phyloP scores from a whole-genome alignment of 495 filamentous ascomycete species.

The Talaromyces wortmannii region DNA sequence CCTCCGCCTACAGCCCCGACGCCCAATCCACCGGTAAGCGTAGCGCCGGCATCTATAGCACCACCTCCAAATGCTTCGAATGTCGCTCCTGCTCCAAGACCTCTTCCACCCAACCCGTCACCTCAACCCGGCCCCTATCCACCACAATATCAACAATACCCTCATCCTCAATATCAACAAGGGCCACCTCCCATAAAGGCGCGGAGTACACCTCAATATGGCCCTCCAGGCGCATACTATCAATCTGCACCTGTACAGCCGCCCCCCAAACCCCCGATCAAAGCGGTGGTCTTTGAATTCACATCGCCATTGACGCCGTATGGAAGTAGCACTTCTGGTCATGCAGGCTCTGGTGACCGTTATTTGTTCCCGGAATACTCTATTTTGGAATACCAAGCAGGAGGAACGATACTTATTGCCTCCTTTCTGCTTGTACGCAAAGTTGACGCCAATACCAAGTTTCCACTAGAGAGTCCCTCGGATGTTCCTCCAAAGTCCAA shows the following conservation, averaged over 20 bases:
- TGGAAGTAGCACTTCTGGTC: conserved; percentile 46
- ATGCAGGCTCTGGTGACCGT: conserved; percentile 70
- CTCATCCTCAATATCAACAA: conserved; percentile 22
- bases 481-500: conserved; percentile 21
- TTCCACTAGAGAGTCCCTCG: conserved; percentile 26
- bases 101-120: conserved; percentile 7
- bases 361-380: conserved; percentile 84
- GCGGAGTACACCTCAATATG: conserved; percentile 23
- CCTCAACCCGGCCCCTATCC: conserved; percentile 14
- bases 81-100: conserved; percentile 11
- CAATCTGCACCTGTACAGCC: conserved; percentile 23
- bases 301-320: conserved; percentile 42
- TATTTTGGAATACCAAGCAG: conserved; percentile 65
- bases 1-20: not conserved
- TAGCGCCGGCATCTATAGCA: not conserved
- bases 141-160: conserved; percentile 21
- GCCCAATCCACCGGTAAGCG: conserved; percentile 2
- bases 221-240: conserved; percentile 28
- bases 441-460: conserved; percentile 37
- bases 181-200: conserved; percentile 30
- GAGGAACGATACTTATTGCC: conserved; percentile 38
- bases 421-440: conserved; percentile 46
- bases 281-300: conserved; percentile 80
- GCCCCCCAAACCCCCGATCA: conserved; percentile 48
- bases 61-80: conserved; percentile 1